These are phyloP conservation scores for Pichia sp. DNA, from an alignment of 1,139 yeast genomes.

Conservation along the genomic window DNA sequence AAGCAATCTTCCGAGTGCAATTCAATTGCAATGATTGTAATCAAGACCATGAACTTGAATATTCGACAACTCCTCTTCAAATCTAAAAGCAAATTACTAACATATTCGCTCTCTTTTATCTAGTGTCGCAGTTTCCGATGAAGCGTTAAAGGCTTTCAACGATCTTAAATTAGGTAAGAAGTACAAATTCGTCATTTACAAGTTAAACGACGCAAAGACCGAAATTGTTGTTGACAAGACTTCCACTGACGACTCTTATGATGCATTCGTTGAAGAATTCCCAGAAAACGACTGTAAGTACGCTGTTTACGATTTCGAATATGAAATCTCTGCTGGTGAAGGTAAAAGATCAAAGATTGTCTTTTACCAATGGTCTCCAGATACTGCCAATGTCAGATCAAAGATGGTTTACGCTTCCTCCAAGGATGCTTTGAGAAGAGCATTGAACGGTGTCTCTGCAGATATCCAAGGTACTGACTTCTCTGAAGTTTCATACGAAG, in stretches of 20 bases:
- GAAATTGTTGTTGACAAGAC: slow-evolving; percentile 86
- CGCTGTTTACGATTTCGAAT: slow-evolving; percentile 95
- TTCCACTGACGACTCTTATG: slow-evolving; percentile 62
- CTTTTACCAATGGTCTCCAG: slow-evolving; percentile 96
- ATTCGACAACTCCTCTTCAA: background rate
- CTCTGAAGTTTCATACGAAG: slow-evolving; percentile 91
- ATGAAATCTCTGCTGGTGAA: slow-evolving; percentile 81
- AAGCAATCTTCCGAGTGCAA: no score
- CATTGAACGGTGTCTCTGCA: slow-evolving; percentile 87
- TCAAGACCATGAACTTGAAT: background rate
- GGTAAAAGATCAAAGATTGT: slow-evolving; percentile 95
- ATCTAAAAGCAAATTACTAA: no score
- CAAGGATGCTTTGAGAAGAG: slow-evolving; percentile 95
- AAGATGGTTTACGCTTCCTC: slow-evolving; percentile 98
- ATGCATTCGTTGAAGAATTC: slow-evolving; percentile 72
- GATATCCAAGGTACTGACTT: slow-evolving; percentile 98
- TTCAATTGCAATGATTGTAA: no score
- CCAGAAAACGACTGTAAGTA: slow-evolving; percentile 96
- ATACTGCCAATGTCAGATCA: slow-evolving; percentile 86
- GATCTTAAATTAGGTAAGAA: slow-evolving; percentile 93
- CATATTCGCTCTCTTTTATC: slow-evolving; percentile 1
- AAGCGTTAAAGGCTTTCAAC: slow-evolving; percentile 86
- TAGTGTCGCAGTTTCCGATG: slow-evolving; percentile 93
- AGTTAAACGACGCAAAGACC: slow-evolving; percentile 77
- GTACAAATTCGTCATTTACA: slow-evolving; percentile 73